Conservation (phyloP, 345 rosid species). For the Mangifera indica region DNA sequence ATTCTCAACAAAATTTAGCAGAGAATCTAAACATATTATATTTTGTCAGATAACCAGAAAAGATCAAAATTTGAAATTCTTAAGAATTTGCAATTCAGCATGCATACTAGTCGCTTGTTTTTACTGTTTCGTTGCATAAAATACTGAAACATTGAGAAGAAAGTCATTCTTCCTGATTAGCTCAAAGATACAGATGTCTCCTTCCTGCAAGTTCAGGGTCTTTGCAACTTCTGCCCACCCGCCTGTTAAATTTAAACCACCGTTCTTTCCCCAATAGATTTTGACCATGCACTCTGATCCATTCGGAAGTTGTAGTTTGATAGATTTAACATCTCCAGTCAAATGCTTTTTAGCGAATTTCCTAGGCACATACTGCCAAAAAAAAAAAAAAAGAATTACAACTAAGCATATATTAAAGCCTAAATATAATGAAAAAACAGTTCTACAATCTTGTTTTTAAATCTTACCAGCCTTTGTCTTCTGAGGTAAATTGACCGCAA, state of each 20-base stretch:
- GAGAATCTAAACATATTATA: no score
- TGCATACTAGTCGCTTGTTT: neutral
- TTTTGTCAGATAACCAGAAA: no score
- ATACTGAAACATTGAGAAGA: conserved; percentile 4
- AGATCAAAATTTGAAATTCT: no score
- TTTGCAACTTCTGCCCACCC: conserved; percentile 26
- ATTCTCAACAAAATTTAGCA: no score
- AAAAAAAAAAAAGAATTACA: neutral
- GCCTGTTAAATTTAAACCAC: neutral
- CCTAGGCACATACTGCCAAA: conserved; percentile 23
- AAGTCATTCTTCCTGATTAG: neutral
- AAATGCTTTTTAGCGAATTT: conserved; percentile 23
- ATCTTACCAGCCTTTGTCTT: neutral
- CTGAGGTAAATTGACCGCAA: neutral
- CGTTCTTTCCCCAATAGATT: neutral
- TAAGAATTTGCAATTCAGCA: no score
- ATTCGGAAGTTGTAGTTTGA: conserved; percentile 30
- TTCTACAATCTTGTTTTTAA: neutral
- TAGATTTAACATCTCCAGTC: neutral
- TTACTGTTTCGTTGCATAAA: neutral
- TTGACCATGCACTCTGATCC: conserved; percentile 22
- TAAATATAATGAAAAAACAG: neutral
- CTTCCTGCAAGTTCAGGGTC: neutral
- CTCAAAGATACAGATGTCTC: conserved; percentile 11
- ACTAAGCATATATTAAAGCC: neutral